Evolutionary conservation across 176 grass and related monocot genomes (phyloP), one percentile per base, ranked within the genome.

Genomic region (Saccharum spontaneum): DNA sequence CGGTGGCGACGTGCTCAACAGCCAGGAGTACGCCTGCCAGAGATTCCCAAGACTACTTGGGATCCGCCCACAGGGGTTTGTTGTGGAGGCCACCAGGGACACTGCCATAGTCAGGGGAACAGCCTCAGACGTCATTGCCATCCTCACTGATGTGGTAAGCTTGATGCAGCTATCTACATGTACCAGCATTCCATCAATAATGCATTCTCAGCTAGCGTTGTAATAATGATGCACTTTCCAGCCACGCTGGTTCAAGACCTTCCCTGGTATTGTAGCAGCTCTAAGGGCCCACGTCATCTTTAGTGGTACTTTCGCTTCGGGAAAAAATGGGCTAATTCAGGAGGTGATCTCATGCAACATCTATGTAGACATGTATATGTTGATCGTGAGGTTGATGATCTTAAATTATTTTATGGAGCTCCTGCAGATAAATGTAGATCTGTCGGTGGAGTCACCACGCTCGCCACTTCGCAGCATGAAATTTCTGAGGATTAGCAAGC

Each of bases 341-440:
- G 18, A 79, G 67, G 87, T 88, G 34, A 79, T 66, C 8, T 44
- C 8, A 49, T 33, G 8, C 43, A 22, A 8, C 43, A 72, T 72
- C 39, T 45, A 20, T 45, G 10, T 50, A 69, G 3, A 5, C 13
- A 60, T 23, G 2, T 68, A 5, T 52, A 3, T 62, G 7, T 46
- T 10, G 8, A 13, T 33, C 26, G 10, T 34, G 12, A 4, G 23
- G 22, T 43, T 17, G 5, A 50, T 67, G n/a, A 3, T 10, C 8
- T 59, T 52, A 3, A 17, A 23, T 69, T 20, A 48, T 20, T 63
- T 31, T 54, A 15, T 6, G 16, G 74, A 57, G 2, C 2, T 52
- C 22, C 10, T 76, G 76, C 46, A 94, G 95, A 94, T 97, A 82
- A 60, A 76, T 43, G 90, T 88, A 10, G 88, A 91, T 39, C 72